Evolutionary conservation across 1,139 yeast genomes (phyloP).

Genomic region (Trichomonascaceae sp.): DNA sequence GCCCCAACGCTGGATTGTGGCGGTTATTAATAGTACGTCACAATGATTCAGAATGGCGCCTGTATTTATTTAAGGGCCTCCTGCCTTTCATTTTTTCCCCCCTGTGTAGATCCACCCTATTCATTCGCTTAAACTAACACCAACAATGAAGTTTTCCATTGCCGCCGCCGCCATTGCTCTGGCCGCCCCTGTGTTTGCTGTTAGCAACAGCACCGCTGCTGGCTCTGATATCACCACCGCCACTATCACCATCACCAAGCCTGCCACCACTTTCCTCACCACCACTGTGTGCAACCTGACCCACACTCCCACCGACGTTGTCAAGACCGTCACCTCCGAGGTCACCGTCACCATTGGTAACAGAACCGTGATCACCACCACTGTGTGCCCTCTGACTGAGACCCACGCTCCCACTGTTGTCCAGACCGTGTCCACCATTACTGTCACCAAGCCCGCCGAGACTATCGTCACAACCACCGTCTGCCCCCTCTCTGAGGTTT

Average conservation of each 20-base stretch:
- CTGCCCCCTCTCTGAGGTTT: not conserved
- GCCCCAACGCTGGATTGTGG: too few relatives aligned
- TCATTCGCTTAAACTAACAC: too few relatives aligned
- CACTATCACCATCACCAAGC: not conserved
- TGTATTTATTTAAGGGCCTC: too few relatives aligned
- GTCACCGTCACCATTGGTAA: not conserved
- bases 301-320: not conserved
- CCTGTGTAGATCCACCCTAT: too few relatives aligned
- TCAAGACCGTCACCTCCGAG: not conserved
- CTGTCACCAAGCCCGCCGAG: not conserved
- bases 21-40: too few relatives aligned
- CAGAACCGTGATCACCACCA: not conserved
- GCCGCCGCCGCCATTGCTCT: not conserved
- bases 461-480: not conserved
- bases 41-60: too few relatives aligned
- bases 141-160: not conserved
- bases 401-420: not conserved
- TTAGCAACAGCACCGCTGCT: not conserved
- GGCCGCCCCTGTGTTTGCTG: not conserved
- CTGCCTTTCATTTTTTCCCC: too few relatives aligned
- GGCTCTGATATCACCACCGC: conserved; percentile 1
- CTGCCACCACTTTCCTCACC: not conserved
- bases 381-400: not conserved
- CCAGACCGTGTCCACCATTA: not conserved
- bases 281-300: not conserved